Percentiles rank a stretch among this genome's conserved stretches.
Conservation (phyloP, 805 yeast species). For the Wickerhamiella vanderwaltii region DNA sequence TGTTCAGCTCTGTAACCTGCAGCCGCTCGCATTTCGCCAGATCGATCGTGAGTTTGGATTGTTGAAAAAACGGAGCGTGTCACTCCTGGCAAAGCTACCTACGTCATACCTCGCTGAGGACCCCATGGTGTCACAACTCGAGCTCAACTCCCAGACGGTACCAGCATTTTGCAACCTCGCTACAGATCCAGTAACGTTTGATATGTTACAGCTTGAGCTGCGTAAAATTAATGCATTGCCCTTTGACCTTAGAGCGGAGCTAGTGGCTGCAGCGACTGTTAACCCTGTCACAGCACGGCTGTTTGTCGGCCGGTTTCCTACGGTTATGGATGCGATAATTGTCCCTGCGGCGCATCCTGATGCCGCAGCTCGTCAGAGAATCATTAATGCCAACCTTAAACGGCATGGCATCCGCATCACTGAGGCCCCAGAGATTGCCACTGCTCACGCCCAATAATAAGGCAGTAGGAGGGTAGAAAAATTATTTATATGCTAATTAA, state of each 20-base stretch:
- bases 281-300: slow-evolving; percentile 14
- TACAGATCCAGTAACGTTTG: slow-evolving; percentile 11
- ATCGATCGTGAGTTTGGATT: slow-evolving; percentile 16
- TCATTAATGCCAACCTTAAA: slow-evolving; percentile 12
- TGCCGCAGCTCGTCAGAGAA: slow-evolving; percentile 8
- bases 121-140: slow-evolving; percentile 11
- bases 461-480: no score
- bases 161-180: slow-evolving; percentile 17
- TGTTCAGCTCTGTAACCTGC: slow-evolving; percentile 9
- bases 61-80: slow-evolving; percentile 1
- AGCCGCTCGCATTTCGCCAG: slow-evolving; percentile 12
- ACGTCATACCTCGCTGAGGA: slow-evolving; percentile 15
- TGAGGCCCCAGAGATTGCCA: slow-evolving; percentile 5
- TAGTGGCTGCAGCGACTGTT: slow-evolving; percentile 18
- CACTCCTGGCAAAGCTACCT: slow-evolving; percentile 19
- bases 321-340: slow-evolving; percentile 13
- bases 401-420: slow-evolving; percentile 12
- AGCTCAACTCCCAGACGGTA: slow-evolving; percentile 11
- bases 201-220: slow-evolving; percentile 13
- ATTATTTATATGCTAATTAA: background rate
- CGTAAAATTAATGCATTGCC: slow-evolving; percentile 12
- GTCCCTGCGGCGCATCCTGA: slow-evolving; percentile 13
- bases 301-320: slow-evolving; percentile 13
- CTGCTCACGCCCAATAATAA: background rate
- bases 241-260: slow-evolving; percentile 10